Base-by-base conservation (phyloP, 208 protist genomes). In the Naegleria fowleri region DNA sequence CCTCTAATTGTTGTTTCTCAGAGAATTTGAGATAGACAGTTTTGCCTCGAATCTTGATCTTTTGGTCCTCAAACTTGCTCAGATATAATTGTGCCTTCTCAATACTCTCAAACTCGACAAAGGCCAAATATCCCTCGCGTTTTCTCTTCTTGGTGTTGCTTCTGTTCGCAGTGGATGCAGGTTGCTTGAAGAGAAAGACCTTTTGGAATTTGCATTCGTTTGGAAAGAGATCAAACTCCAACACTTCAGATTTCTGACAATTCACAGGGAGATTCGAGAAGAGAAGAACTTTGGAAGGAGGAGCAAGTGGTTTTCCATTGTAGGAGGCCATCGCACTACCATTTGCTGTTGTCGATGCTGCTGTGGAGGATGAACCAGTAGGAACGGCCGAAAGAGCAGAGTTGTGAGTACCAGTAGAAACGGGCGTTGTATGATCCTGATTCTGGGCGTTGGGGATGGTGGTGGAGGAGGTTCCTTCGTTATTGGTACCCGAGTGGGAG, bases 241-340 rank as follows among this genome's bases (percentile, higher is more conserved):
- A 79, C 16, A 79, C 7, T 79, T 79, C 67, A 36, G 67, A 79
- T 79, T 79, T 79, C n/a, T 79, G 67, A 33, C 67, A 79, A 79
- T 79, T 79, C 9, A 33, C 6, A 36, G 67, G 67, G 9, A 79
- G 29, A 33, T 79, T 79, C 2, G 67, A 79, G n/a, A 79, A 79
- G 16, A 79, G 29, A 13, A 79, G 29, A 33, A 79, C 67, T 79
- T 79, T 79, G 29, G 67, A 79, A 67, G 55, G 55, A 67, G 55
- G 55, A 67, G 55, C 55, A 4, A 67, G 19, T 67, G 55, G 55
- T 3, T 13, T 48, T 48, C 43, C 43, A 48, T 48, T 48, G 43
- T 48, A 48, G 5, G 43, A 48, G 13, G 55, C 22, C 1, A 4
- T 67, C 1, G n/a, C n/a, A n/a, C n/a, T n/a, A n/a, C n/a, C n/a